A percentile compares a stretch with the other conserved stretches of the same genome.
phyloP scores from a whole-genome alignment of 371 early-diverging fungal species.

The Thermomucor indicae-seudaticae region DNA sequence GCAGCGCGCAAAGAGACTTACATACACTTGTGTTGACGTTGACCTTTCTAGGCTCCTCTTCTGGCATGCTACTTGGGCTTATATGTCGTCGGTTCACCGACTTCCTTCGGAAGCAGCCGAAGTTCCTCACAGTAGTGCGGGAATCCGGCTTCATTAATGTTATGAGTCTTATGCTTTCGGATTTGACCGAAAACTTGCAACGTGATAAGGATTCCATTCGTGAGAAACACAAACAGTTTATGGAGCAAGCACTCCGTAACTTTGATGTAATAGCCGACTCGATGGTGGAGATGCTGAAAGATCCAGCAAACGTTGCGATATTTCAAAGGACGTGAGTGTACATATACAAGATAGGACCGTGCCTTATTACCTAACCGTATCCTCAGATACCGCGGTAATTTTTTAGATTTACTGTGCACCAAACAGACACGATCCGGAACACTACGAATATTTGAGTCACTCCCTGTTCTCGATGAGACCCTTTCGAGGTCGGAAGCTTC shows the following conservation, averaged over 20 bases:
- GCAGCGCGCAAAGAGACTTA: background rate
- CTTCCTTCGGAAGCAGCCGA: constrained; percentile 41
- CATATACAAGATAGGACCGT: background rate
- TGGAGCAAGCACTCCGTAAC: constrained; percentile 40
- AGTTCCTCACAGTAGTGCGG: constrained; percentile 54
- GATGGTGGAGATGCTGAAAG: constrained; percentile 40
- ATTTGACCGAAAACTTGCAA: constrained; percentile 39
- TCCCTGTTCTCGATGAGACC: background rate
- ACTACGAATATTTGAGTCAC: constrained; percentile 42
- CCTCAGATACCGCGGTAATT: constrained; percentile 40
- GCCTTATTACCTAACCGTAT: background rate
- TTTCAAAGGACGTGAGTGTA: constrained; percentile 37
- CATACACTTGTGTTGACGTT: background rate
- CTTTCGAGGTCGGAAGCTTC: background rate
- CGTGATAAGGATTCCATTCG: too few relatives aligned
- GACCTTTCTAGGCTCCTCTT: constrained; percentile 35
- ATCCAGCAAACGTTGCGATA: constrained; percentile 20
- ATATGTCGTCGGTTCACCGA: constrained; percentile 47
- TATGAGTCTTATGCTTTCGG: constrained; percentile 54
- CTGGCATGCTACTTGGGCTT: constrained; percentile 46
- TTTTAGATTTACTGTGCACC: constrained; percentile 56
- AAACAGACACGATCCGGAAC: constrained; percentile 52
- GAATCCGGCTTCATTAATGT: constrained; percentile 65
- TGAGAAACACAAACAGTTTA: constrained; percentile 27
- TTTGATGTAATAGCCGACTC: constrained; percentile 54